Evolutionary conservation across 78 protist species (phyloP), one percentile per base, ranked within the genome.

Genomic region (Planoprotostelium fungivorum): DNA sequence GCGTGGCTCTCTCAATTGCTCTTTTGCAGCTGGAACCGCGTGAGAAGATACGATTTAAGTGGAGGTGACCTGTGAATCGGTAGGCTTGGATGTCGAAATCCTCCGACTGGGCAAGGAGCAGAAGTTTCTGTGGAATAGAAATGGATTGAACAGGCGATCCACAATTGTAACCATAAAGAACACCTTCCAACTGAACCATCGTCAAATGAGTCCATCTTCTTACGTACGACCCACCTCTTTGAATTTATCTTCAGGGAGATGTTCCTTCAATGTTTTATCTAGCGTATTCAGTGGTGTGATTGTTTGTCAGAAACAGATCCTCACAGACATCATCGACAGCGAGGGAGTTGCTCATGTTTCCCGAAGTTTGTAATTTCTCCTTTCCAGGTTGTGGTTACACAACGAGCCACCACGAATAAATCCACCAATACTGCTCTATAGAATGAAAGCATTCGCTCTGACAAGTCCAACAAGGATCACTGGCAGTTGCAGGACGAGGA

Each of bases 1-100:
- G 39, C 98, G 88, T 83, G 96, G 95, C 37, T 88, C 73, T 84
- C 97, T 91, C 37, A 89, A 86, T 89, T 92, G 94, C 85, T 92
- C 94, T 29, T 38, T 16, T 38, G 89, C 94, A 83, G 94, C 94
- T 85, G 84, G 35, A 28, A 89, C 37, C 63, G 93, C 87, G 38
- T 5, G 37, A 36, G 87, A 5, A 16, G 87, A 25, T 5, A 85
- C 36, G 38, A 37, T 0, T n/a, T n/a, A n/a, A n/a, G n/a, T 92
- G 35, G 39, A 25, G 29, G 29, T 35, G 37, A 84, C 36, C 39
- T 89, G 34, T 86, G 16, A 35, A 36, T 1, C 92, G 85, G 93
- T 38, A 91, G 85, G 83, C 91, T 10, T 89, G 16, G 1, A 92
- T 1, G 36, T 96, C 97, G 35, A 94, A 95, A 87, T 91, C 90